These are phyloP conservation scores for Globisporangium parvum DNA, from an alignment of 352 stramenopile genomes.

Conservation along the genomic window DNA sequence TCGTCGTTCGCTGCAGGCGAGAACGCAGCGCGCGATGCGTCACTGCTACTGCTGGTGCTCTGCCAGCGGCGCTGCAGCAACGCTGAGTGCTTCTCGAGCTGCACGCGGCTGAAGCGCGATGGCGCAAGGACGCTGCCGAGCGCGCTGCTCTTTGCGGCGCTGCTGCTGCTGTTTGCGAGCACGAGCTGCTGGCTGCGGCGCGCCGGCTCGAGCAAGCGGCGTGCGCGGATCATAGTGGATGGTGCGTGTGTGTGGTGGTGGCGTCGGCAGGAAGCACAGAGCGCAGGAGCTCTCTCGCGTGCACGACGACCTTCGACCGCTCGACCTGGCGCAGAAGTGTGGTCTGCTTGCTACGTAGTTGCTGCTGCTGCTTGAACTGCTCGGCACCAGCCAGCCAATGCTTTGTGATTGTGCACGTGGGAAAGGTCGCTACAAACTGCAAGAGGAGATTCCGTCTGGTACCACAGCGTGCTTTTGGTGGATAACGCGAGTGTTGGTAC, in stretches of 20 bases:
- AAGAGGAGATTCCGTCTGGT: no score
- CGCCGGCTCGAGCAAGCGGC: conserved; percentile 14
- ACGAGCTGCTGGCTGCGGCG: conserved; percentile 16
- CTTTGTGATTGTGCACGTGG: no score
- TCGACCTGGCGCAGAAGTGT: no score
- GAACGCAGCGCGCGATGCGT: neutral
- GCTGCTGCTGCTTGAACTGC: no score
- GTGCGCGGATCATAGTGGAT: conserved; percentile 19
- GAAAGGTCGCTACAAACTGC: no score
- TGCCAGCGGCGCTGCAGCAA: conserved; percentile 11
- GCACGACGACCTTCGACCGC: no score
- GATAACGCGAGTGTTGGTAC: no score
- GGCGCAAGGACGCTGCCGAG: conserved; percentile 4
- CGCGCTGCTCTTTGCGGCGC: neutral
- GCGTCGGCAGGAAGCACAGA: no score
- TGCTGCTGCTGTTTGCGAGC: conserved; percentile 8
- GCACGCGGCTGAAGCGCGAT: conserved; percentile 4
- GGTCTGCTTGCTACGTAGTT: no score
- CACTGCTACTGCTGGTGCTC: conserved; percentile 1
- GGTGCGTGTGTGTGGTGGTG: neutral
- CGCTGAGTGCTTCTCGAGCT: conserved; percentile 7
- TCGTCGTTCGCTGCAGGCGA: conserved; percentile 5
- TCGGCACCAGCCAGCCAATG: no score
- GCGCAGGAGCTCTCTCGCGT: no score
- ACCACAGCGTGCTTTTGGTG: no score